Conservation (phyloP, 345 rosid genomes). For the Salix caprea region DNA sequence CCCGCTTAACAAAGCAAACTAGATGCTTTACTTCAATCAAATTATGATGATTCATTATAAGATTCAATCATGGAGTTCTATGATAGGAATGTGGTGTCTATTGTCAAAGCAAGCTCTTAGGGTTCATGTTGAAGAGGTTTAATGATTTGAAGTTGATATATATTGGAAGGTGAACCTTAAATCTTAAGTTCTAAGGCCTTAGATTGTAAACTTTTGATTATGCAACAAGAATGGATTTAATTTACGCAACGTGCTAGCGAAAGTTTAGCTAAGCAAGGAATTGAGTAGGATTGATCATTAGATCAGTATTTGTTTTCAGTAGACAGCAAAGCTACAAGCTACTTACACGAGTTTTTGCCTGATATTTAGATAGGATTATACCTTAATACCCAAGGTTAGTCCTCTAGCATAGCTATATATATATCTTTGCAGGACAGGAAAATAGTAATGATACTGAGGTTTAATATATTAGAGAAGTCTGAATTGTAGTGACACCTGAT, state of each 20-base stretch:
- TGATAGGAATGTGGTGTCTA: constrained; percentile 20
- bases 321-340: constrained; percentile 4
- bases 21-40: constrained; percentile 31
- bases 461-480: not conserved
- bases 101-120: constrained; percentile 26
- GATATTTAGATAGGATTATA: constrained; percentile 9
- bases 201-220: constrained; percentile 26
- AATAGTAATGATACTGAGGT: not conserved
- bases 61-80: constrained; percentile 30
- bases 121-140: constrained; percentile 16
- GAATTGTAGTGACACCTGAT: not conserved
- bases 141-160: constrained; percentile 31
- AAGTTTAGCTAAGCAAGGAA: constrained; percentile 22
- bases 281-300: constrained; percentile 13
- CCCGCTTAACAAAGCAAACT: constrained; percentile 41
- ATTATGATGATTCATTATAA: constrained; percentile 28
- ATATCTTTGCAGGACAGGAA: too few species aligned
- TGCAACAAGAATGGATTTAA: constrained; percentile 21
- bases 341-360: not conserved
- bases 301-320: not conserved
- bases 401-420: too few species aligned
- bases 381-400: not conserved
- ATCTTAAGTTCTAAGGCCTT: constrained; percentile 27
- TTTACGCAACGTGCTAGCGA: constrained; percentile 22
- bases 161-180: constrained; percentile 21